Conservation (phyloP, 2,329 filamentous ascomycete genomes). For the Phialophora chinensis region DNA sequence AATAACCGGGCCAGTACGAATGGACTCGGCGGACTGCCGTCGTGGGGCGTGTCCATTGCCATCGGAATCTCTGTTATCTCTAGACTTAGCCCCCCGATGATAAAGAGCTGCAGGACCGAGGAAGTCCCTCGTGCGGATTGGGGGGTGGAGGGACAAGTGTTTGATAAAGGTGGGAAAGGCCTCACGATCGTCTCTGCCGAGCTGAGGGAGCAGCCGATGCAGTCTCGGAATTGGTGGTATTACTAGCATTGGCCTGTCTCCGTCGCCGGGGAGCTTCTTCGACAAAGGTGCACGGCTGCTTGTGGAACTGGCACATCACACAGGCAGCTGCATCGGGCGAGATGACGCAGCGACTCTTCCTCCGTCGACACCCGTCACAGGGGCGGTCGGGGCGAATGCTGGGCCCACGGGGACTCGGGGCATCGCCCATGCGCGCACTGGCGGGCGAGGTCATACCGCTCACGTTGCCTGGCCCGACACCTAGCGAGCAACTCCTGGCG, state of each 20-base stretch:
- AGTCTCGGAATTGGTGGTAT: conserved; percentile 22
- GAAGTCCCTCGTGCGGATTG: conserved; percentile 7
- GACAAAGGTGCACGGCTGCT: conserved; percentile 39
- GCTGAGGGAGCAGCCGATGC: conserved; percentile 29
- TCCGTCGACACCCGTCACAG: conserved; percentile 39
- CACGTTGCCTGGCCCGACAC: conserved; percentile 14
- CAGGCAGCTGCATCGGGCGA: conserved; percentile 29
- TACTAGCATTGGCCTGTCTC: conserved; percentile 20
- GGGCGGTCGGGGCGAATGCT: conserved; percentile 32
- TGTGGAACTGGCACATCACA: conserved; percentile 38
- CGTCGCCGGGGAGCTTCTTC: conserved; percentile 38
- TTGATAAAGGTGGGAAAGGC: conserved; percentile 30
- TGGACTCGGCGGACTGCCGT: conserved; percentile 34
- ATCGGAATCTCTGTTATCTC: conserved; percentile 38
- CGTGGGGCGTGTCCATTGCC: conserved; percentile 34
- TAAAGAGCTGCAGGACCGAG: conserved; percentile 24
- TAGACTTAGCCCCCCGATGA: conserved; percentile 32
- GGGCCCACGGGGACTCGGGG: conserved; percentile 14
- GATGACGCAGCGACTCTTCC: conserved; percentile 40
- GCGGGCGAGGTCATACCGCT: conserved; percentile 29
- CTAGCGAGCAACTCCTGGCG: conserved; percentile 3
- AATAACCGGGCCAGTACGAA: conserved; percentile 31
- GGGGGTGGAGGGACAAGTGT: background rate
- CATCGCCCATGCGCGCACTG: conserved; percentile 23
- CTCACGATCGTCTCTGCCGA: conserved; percentile 37